Conservation (phyloP, 1,139 yeast species). For the Candida neerlandica region DNA sequence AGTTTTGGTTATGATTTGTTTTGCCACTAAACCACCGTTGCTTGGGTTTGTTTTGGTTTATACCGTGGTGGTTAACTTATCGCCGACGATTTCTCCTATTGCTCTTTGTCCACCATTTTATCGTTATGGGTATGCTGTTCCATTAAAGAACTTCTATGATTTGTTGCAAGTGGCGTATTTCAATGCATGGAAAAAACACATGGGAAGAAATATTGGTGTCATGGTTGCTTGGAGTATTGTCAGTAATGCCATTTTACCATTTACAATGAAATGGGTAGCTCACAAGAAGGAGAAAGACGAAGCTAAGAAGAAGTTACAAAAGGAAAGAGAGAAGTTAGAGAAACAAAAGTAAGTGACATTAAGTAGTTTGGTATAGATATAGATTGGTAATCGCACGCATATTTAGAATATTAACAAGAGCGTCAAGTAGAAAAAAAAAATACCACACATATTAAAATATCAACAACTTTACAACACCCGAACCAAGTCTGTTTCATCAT, state of each 20-base stretch:
- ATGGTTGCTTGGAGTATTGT: constrained; percentile 50
- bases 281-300: constrained; percentile 20
- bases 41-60: constrained; percentile 52
- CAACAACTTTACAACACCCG: no score
- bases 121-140: constrained; percentile 55
- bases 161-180: constrained; percentile 48
- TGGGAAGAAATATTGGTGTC: constrained; percentile 52
- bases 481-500: no score
- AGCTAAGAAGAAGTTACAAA: constrained; percentile 5
- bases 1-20: constrained; percentile 38
- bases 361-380: no score
- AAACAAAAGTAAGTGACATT: no score
- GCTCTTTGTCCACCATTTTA: constrained; percentile 47
- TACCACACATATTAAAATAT: background rate
- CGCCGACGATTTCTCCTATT: constrained; percentile 52
- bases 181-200: constrained; percentile 45
- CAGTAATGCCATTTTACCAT: constrained; percentile 42
- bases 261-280: constrained; percentile 31
- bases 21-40: constrained; percentile 43
- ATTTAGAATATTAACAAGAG: no score
- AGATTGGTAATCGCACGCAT: no score
- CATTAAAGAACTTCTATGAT: constrained; percentile 50
- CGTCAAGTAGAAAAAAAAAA: background rate
- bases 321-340: constrained; percentile 10
- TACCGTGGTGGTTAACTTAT: constrained; percentile 46